A percentile compares a stretch with the other conserved stretches of the same genome.
Evolutionary conservation across 805 yeast species (phyloP).

Genomic region (Cephaloascus fragrans): DNA sequence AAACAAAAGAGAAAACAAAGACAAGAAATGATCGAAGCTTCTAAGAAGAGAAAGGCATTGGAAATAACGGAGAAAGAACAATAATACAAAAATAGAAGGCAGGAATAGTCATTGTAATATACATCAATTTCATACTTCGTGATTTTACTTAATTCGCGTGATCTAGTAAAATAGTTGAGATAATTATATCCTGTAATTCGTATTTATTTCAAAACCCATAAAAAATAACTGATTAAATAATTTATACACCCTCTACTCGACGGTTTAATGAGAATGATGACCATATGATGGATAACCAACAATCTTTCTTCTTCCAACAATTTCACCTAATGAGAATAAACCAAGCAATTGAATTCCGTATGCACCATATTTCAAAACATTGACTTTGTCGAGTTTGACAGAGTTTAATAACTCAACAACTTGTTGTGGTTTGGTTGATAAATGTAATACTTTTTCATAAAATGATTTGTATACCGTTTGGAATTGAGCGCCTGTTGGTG

Average conservation of each 20-base stretch:
- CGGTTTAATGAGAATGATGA: conserved; percentile 20
- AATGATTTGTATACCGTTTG: conserved; percentile 58
- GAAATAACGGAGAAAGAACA: not conserved
- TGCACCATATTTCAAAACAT: conserved; percentile 58
- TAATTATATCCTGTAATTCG: not conserved
- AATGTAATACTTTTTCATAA: conserved; percentile 32
- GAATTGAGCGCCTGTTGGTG: conserved; percentile 74
- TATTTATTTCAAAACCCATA: not conserved
- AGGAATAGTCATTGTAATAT: not conserved
- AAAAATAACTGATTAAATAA: conserved; percentile 5
- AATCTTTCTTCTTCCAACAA: conserved; percentile 88
- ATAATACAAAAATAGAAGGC: not conserved
- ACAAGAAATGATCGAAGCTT: conserved; percentile 66
- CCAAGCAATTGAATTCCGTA: conserved; percentile 81
- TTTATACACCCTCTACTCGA: conserved; percentile 3
- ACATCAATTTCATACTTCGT: not conserved
- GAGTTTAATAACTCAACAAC: conserved; percentile 35
- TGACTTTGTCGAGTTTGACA: conserved; percentile 40
- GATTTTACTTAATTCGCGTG: conserved; percentile 1
- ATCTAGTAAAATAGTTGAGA: too few relatives aligned
- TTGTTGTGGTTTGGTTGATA: conserved; percentile 49
- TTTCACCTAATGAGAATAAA: conserved; percentile 89
- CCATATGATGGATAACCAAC: conserved; percentile 76
- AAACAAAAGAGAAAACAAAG: conserved; percentile 54
- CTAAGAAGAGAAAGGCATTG: conserved; percentile 47